Percentiles rank a stretch among this genome's conserved stretches.
Conservation (phyloP, 352 stramenopile genomes). For the Pythium apleroticum region DNA sequence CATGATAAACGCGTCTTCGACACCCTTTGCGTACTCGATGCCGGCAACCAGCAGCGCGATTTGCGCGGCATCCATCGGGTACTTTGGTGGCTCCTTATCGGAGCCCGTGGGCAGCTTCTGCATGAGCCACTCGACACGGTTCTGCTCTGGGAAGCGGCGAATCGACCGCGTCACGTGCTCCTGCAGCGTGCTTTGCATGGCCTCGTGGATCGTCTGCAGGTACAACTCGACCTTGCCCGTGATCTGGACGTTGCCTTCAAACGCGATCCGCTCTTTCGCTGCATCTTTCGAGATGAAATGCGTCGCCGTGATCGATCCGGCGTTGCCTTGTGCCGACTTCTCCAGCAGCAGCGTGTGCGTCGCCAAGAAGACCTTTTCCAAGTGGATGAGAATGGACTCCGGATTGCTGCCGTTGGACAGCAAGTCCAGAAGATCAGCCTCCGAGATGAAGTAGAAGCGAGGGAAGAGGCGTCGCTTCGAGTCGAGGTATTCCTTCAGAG, state of each 20-base stretch:
- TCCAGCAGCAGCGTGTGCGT: slow-evolving; percentile 68
- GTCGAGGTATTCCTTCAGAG: slow-evolving; percentile 94
- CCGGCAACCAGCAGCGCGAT: slow-evolving; percentile 90
- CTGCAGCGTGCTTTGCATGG: slow-evolving; percentile 89
- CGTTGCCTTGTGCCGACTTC: slow-evolving; percentile 16
- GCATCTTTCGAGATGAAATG: slow-evolving; percentile 91
- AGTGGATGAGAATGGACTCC: slow-evolving; percentile 88
- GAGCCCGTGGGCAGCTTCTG: slow-evolving; percentile 46
- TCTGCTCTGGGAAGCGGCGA: slow-evolving; percentile 85
- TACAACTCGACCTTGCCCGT: slow-evolving; percentile 96
- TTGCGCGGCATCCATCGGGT: slow-evolving; percentile 89
- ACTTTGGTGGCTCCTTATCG: slow-evolving; percentile 27
- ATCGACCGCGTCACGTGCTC: slow-evolving; percentile 88
- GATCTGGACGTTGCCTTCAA: slow-evolving; percentile 87
- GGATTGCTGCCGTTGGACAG: slow-evolving; percentile 91
- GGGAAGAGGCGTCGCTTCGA: slow-evolving; percentile 91
- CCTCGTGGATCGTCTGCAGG: slow-evolving; percentile 90
- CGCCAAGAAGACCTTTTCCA: slow-evolving; percentile 88
- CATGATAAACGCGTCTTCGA: slow-evolving; percentile 76
- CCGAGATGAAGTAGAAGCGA: slow-evolving; percentile 96
- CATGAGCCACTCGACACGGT: slow-evolving; percentile 93
- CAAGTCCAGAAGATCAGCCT: slow-evolving; percentile 93
- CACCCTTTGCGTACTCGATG: slow-evolving; percentile 87
- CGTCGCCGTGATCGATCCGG: slow-evolving; percentile 55
- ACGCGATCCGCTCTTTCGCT: slow-evolving; percentile 86